These are phyloP conservation scores for Mallotus japonicus DNA, from an alignment of 441 rosid species.

Conservation along the genomic window DNA sequence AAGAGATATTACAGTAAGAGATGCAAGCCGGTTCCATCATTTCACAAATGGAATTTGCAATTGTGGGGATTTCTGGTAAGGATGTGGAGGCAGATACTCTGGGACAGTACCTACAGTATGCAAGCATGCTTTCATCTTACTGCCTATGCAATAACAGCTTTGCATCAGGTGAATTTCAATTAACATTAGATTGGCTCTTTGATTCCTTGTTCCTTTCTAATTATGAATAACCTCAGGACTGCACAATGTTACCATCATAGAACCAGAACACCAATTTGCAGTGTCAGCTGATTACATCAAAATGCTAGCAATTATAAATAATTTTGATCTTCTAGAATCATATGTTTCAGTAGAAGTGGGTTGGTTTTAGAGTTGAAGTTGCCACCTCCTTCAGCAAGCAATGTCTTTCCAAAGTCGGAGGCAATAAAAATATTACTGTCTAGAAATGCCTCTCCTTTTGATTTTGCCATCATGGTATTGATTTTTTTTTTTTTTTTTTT, in stretches of 20 bases:
- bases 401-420: neutral
- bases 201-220: neutral
- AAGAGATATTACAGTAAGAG: slow-evolving; percentile 33
- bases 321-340: neutral
- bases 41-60: slow-evolving; percentile 34
- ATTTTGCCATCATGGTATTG: neutral
- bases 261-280: neutral
- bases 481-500: neutral
- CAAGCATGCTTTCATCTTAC: neutral
- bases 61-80: slow-evolving; percentile 35
- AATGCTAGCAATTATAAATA: neutral
- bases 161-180: neutral
- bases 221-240: too few relatives aligned
- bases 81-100: neutral
- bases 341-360: neutral
- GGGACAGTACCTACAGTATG: neutral
- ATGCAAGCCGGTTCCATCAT: slow-evolving; percentile 35
- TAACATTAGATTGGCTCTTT: neutral
- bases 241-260: neutral
- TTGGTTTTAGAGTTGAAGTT: neutral
- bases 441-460: neutral
- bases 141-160: neutral
- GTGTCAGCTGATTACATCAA: neutral
- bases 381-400: neutral
- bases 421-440: neutral